These are phyloP conservation scores for Rhizopogon salebrosus DNA, from an alignment of 768 basidiomycete species.

Conservation along the genomic window DNA sequence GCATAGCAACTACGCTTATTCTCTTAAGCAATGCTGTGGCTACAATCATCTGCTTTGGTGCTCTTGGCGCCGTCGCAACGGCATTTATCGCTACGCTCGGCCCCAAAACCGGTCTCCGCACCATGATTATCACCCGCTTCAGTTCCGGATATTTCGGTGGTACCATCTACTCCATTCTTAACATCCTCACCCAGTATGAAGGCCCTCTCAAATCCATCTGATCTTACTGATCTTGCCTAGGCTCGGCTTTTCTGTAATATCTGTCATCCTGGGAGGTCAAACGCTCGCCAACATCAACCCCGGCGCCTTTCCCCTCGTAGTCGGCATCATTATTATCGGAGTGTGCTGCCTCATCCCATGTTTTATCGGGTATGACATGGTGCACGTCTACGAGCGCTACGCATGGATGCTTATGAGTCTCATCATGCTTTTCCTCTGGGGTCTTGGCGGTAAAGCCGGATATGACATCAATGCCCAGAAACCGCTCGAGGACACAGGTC, in stretches of 20 bases:
- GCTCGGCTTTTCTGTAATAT: conserved; percentile 44
- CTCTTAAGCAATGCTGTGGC: conserved; percentile 36
- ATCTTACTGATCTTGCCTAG: conserved; percentile 12
- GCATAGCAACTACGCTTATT: neutral
- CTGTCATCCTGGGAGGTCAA: conserved; percentile 51
- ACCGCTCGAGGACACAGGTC: conserved; percentile 37
- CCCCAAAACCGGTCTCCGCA: conserved; percentile 47
- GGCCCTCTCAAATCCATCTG: neutral
- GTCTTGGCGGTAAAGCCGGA: conserved; percentile 42
- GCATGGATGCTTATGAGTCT: conserved; percentile 45
- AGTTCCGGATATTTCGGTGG: conserved; percentile 46
- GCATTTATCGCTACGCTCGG: conserved; percentile 52
- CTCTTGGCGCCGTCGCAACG: conserved; percentile 36
- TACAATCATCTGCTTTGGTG: conserved; percentile 40
- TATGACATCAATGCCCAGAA: conserved; percentile 41
- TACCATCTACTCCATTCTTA: conserved; percentile 45
- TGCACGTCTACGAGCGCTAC: conserved; percentile 49
- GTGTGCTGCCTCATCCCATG: conserved; percentile 39
- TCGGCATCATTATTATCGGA: conserved; percentile 43
- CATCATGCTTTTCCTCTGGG: conserved; percentile 48
- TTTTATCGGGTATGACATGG: conserved; percentile 41
- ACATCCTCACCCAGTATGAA: conserved; percentile 44
- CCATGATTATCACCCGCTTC: conserved; percentile 48
- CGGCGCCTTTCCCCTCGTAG: conserved; percentile 40
- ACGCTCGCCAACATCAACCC: conserved; percentile 43